Base-by-base conservation (phyloP, 2,329 filamentous ascomycete species). In the Boeremia exigua region DNA sequence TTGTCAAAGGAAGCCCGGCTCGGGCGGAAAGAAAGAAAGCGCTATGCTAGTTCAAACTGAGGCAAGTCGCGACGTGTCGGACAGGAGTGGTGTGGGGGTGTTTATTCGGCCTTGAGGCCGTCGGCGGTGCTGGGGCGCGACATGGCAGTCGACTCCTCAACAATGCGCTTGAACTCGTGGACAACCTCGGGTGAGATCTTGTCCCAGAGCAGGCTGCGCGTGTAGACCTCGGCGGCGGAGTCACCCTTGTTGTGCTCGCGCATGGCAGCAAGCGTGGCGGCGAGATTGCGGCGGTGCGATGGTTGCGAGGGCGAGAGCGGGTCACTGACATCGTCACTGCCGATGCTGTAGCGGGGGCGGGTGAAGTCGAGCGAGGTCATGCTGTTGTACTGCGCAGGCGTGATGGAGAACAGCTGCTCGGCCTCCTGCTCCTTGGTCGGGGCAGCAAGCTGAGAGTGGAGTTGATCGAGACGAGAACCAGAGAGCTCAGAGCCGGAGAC, bases 101-200 rank as follows among this genome's bases (percentile, higher is more conserved):
- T 60, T 73, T 49, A 65, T 44, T 76, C 74, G 28, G 65, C 60
- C 46, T 73, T 74, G 44, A 68, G 65, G 45, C 64, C 72, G 37
- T 72, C 70, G 14, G 72, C 66, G 23, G 70, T 74, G 62, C 61
- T 66, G 45, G 73, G 71, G 48, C 70, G 64, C 10, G 73, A 74
- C 60, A 69, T 68, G 59, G 69, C 67, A 50, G 70, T 88, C 77
- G 84, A 88, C 71, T 95, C 90, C 62, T 89, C 86, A 67, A 96
- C 90, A 85, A 96, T 92, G 77, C 91, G 90, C 69, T 90, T 91
- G 80, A 98, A 98, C 74, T 94, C 92, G 66, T 88, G 87, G 49
- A 99, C 92, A 44, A 98, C 92, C 62, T 98, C 92, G 66, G 87
- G 85, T 12, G 95, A 93, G 67, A 98, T 93, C 77, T 93, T 91